These are phyloP conservation scores for Inga leiocalycina DNA, from an alignment of 306 rosid species.

Conservation along the genomic window DNA sequence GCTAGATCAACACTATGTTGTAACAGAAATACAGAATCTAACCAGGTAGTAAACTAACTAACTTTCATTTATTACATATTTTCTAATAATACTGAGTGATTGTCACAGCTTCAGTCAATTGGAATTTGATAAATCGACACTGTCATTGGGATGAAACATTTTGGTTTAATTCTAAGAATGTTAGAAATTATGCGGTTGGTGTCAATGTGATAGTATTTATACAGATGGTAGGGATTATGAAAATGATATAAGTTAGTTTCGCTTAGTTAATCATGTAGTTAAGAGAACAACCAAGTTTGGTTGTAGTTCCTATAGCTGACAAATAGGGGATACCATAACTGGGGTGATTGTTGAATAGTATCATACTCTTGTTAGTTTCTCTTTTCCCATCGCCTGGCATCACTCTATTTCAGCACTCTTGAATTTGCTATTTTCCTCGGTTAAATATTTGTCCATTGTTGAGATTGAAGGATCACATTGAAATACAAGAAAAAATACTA, in stretches of 20 bases:
- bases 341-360: background rate
- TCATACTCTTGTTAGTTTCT: background rate
- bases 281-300: background rate
- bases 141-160: background rate
- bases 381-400: background rate
- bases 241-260: background rate
- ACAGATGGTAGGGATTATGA: background rate
- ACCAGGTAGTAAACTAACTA: background rate
- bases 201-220: background rate
- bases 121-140: background rate
- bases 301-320: background rate
- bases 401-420: background rate
- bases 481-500: no score
- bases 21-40: background rate
- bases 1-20: background rate
- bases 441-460: background rate
- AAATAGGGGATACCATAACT: background rate
- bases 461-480: no score
- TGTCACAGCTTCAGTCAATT: slow-evolving; percentile 3
- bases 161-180: background rate
- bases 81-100: background rate
- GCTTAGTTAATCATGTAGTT: background rate
- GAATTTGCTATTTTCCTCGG: background rate
- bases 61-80: background rate
- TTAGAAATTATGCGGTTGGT: background rate